phyloP scores from a whole-genome alignment of 768 basidiomycete genomes.

The Auriscalpium microsporum region DNA sequence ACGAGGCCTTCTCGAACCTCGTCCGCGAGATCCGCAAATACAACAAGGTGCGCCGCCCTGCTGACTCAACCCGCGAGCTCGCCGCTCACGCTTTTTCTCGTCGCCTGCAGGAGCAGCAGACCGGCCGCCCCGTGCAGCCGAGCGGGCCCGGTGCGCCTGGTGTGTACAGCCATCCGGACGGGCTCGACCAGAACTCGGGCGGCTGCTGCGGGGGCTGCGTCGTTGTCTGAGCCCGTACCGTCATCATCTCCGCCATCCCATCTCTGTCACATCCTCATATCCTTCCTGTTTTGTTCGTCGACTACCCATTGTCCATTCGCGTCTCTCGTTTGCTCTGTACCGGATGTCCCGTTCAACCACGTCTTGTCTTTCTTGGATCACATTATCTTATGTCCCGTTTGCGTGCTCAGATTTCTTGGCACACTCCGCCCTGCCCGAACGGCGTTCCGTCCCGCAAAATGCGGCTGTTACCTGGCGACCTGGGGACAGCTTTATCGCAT shows the following conservation, averaged over 20 bases:
- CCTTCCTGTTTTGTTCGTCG: not conserved
- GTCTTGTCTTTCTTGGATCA: not conserved
- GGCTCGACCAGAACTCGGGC: conserved; percentile 43
- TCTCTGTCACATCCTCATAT: not conserved
- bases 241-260: not conserved
- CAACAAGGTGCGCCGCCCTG: conserved; percentile 59
- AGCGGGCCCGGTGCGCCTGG: conserved; percentile 38
- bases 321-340: not conserved
- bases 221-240: conserved; percentile 30
- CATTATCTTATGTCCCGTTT: not conserved
- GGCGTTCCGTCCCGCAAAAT: not conserved
- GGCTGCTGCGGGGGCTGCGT: conserved; percentile 69
- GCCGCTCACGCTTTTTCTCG: not conserved
- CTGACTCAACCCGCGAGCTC: not conserved
- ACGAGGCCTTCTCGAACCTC: conserved; percentile 89
- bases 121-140: conserved; percentile 56
- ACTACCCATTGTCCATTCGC: not conserved
- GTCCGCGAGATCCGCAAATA: conserved; percentile 91
- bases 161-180: conserved; percentile 36
- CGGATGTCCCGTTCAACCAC: not conserved
- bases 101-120: conserved; percentile 58
- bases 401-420: not conserved
- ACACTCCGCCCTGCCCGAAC: not conserved
- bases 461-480: too few species aligned
- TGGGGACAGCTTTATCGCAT: too few species aligned